Conservation (phyloP, 2,329 filamentous ascomycete genomes). For the Cladosporium sp. region DNA sequence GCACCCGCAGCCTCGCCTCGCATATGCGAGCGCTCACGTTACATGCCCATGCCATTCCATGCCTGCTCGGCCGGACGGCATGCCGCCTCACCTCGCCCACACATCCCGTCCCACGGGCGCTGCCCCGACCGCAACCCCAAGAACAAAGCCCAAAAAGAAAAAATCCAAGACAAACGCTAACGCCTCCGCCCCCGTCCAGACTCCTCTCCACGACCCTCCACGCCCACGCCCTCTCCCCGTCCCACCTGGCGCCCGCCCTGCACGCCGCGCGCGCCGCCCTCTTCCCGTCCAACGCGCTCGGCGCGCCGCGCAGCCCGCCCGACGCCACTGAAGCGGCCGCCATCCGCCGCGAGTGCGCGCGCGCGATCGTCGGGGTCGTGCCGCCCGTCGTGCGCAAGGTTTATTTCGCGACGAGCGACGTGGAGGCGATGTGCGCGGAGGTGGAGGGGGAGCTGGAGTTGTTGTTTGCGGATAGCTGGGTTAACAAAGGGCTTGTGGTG, state of each 20-base stretch:
- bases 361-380: conserved; percentile 46
- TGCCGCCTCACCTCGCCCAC: too few relatives aligned
- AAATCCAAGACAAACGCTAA: not conserved
- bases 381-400: conserved; percentile 39
- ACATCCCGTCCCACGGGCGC: too few relatives aligned
- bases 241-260: conserved; percentile 45
- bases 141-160: not conserved
- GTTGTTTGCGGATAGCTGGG: conserved; percentile 73
- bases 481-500: conserved; percentile 90
- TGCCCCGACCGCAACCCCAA: too few relatives aligned
- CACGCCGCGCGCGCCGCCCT: conserved; percentile 62
- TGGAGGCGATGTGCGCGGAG: conserved; percentile 34
- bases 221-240: conserved; percentile 21
- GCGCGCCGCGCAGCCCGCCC: conserved; percentile 55
- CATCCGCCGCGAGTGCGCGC: conserved; percentile 62
- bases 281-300: conserved; percentile 79
- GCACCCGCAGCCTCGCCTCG: not conserved
- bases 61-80: too few relatives aligned
- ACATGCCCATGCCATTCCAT: not conserved
- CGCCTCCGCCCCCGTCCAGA: not conserved
- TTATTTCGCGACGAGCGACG: conserved; percentile 37
- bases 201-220: conserved; percentile 9
- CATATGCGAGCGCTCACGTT: conserved; percentile 11
- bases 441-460: conserved; percentile 51
- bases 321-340: conserved; percentile 54